phyloP scores from a whole-genome alignment of 2,329 filamentous ascomycete species.

The Dactylellina haptotyla region DNA sequence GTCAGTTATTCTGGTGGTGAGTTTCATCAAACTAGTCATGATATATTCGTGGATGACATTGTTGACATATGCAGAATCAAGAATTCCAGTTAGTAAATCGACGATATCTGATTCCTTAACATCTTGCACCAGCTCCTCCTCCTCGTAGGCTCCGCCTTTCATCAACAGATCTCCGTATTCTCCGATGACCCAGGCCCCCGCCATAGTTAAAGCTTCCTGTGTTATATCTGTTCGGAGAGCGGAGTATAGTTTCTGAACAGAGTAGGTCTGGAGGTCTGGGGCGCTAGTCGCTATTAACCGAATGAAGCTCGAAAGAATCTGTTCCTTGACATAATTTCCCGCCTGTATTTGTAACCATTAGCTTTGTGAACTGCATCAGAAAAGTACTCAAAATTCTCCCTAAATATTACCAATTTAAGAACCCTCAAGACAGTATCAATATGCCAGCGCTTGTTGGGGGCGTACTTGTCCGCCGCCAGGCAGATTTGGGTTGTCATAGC shows the following conservation, averaged over 20 bases:
- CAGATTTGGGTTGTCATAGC: slow-evolving; percentile 99
- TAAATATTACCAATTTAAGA: slow-evolving; percentile 76
- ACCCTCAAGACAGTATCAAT: slow-evolving; percentile 97
- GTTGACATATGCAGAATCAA: slow-evolving; percentile 93
- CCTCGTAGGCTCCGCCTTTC: slow-evolving; percentile 88
- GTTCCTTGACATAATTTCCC: slow-evolving; percentile 96
- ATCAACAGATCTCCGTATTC: slow-evolving; percentile 95
- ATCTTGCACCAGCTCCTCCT: slow-evolving; percentile 78
- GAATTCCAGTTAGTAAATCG: slow-evolving; percentile 88
- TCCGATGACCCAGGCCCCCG: slow-evolving; percentile 96
- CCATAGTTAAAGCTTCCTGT: slow-evolving; percentile 92
- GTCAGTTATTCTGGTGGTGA: slow-evolving; percentile 87
- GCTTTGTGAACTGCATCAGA: slow-evolving; percentile 8
- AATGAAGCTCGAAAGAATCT: slow-evolving; percentile 95
- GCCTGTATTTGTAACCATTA: slow-evolving; percentile 63
- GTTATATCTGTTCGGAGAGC: slow-evolving; percentile 96
- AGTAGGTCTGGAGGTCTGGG: slow-evolving; percentile 93
- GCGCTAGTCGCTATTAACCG: slow-evolving; percentile 88
- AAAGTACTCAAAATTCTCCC: neutral
- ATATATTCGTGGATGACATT: slow-evolving; percentile 96
- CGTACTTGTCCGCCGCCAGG: slow-evolving; percentile 93
- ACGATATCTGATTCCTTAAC: slow-evolving; percentile 84
- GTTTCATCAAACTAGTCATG: slow-evolving; percentile 90
- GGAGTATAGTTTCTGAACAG: slow-evolving; percentile 91
- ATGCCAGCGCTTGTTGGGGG: slow-evolving; percentile 98